Base-by-base conservation (phyloP, 2,329 filamentous ascomycete genomes). In the Fusarium succisae region DNA sequence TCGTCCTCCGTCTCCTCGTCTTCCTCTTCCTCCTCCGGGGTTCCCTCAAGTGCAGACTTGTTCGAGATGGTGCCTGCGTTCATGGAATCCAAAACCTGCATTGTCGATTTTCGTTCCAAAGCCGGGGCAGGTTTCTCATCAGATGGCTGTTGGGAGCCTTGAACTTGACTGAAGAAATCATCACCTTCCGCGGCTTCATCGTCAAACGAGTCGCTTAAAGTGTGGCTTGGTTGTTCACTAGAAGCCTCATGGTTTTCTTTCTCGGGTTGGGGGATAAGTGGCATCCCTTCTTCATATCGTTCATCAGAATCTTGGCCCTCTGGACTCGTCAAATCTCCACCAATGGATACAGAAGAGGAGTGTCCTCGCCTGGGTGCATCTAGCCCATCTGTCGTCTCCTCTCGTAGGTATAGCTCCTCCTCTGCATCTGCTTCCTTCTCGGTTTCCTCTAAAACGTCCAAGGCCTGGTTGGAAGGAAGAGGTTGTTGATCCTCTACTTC, bases 261-360 rank as follows among this genome's bases (percentile, higher is more conserved):
- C 7, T 67, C 57, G 5, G 79, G 63, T 55, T 83, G 80, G 26
- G 86, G 84, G 76, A 90, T 90, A 67, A 94, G 81, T 3, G 92
- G 92, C 9, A 94, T 67, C 0, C 92, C 92, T 82, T 94, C 92
- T 66, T 93, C 91, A 72, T 88, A 94, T 50, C 92, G 88, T 30
- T 88, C 87, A 32, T 92, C 88, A 3, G 84, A 82, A 28, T 83
- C 83, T 43, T 86, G 83, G 41, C 84, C 84, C 18, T 84, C 81
- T 4, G 80, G 70, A 47, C 81, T 83, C 28, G 82, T 79, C 2
- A 86, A 69, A 26, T 87, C 84, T 20, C 86, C 84, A 14, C 86
- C 86, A 51, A 87, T 80, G 14, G 81, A 83, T 48, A 84, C 81
- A 13, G 81, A 82, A 17, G 77, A 66, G 7, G 71, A 73, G 59